phyloP scores from a whole-genome alignment of 2,329 filamentous ascomycete genomes.

The Monosporascus sp. region DNA sequence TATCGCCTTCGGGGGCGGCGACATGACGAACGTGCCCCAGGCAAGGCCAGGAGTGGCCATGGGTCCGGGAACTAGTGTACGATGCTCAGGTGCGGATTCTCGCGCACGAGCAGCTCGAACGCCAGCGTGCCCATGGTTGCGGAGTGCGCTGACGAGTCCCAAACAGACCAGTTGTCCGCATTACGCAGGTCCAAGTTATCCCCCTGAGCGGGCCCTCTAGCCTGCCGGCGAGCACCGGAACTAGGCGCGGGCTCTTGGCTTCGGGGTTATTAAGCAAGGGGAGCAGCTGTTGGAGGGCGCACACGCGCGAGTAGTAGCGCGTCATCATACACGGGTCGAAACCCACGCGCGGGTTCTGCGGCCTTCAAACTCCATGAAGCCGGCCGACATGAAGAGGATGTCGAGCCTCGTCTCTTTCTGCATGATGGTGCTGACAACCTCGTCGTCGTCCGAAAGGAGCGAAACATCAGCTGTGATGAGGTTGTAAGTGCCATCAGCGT shows the following conservation, averaged over 20 bases:
- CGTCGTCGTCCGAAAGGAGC: constrained; percentile 27
- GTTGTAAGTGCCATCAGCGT: constrained; percentile 19
- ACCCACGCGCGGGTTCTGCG: constrained; percentile 43
- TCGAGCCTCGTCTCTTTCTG: constrained; percentile 26
- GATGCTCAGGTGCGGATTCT: constrained; percentile 32
- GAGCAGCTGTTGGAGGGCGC: constrained; percentile 44
- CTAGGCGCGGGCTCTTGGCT: constrained; percentile 34
- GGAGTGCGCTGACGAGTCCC: constrained; percentile 35
- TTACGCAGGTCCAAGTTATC: constrained; percentile 38
- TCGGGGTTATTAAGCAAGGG: constrained; percentile 34
- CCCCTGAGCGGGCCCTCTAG: constrained; percentile 35
- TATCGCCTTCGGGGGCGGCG: neutral
- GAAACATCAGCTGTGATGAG: constrained; percentile 27
- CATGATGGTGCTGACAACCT: constrained; percentile 24
- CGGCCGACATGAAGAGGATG: constrained; percentile 32
- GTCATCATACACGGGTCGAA: constrained; percentile 43
- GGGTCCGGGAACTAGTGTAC: constrained; percentile 27
- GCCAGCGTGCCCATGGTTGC: constrained; percentile 42
- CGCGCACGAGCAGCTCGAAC: constrained; percentile 38
- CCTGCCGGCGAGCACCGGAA: constrained; percentile 44
- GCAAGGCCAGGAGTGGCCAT: constrained; percentile 11
- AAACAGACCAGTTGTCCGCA: constrained; percentile 24
- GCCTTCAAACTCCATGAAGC: constrained; percentile 26
- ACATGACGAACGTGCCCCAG: neutral
- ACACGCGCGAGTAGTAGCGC: constrained; percentile 47